phyloP scores from a whole-genome alignment of 2,329 filamentous ascomycete species.

The Epichloe gansuensis region DNA sequence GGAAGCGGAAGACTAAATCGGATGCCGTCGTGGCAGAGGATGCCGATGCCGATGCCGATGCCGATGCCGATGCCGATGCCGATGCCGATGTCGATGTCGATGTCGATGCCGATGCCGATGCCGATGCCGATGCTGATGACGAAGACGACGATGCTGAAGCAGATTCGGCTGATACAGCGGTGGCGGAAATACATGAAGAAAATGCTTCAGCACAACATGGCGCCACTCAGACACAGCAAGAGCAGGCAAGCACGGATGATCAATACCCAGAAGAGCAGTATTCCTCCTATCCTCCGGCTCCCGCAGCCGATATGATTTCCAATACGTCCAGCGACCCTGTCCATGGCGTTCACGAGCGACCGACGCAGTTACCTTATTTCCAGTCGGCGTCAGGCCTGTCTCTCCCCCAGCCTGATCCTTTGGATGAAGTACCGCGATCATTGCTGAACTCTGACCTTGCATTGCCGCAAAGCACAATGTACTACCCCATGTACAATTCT shows the following conservation, averaged over 20 bases:
- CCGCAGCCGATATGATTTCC: constrained; percentile 12
- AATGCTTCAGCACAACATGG: constrained; percentile 3
- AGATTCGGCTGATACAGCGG: constrained; percentile 6
- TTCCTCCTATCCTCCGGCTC: constrained; percentile 16
- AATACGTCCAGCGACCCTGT: constrained; percentile 8
- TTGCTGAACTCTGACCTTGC: constrained; percentile 5
- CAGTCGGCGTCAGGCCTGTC: constrained; percentile 14
- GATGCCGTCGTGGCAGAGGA: constrained; percentile 7
- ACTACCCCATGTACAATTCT: constrained; percentile 8
- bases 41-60: constrained; percentile 2
- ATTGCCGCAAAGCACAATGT: constrained; percentile 10
- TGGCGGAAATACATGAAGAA: constrained; percentile 3
- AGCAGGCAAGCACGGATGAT: constrained; percentile 6
- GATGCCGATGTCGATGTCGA: constrained; percentile 5
- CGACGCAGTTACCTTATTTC: constrained; percentile 15
- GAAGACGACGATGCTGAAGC: constrained; percentile 10
- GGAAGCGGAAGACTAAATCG: constrained; percentile 13
- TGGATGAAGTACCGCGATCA: constrained; percentile 1
- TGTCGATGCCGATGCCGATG: constrained; percentile 2
- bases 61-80: constrained; percentile 9
- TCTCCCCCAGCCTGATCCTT: constrained; percentile 13
- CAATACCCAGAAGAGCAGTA: constrained; percentile 7
- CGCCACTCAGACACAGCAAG: neutral
- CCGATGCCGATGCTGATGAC: neutral
- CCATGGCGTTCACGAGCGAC: constrained; percentile 10